Base-by-base conservation (phyloP, 1,284 basidiomycete genomes). In the Meira nashicola region DNA sequence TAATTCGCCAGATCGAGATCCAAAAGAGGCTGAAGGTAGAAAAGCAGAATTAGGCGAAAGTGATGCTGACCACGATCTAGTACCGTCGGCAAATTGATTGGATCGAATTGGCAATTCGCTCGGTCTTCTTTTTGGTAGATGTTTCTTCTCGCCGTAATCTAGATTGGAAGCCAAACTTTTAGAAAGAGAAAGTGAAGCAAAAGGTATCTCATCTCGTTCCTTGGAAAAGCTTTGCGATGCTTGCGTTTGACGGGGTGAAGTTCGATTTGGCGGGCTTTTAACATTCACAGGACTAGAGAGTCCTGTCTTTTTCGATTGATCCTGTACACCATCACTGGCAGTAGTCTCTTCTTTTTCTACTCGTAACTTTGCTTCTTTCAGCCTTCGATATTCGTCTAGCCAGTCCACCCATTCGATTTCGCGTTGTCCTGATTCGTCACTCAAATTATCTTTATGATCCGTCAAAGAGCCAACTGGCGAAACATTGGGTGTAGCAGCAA, bases 381-480 rank as follows among this genome's bases (percentile, higher is more conserved):
- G 81, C 58, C 80, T 78, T 55, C 82, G 81, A 69, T 84, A 84
- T 66, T 82, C 82, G 68, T 84, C 83, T 55, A 83, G 77, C 83
- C 83, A 84, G 65, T 84, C 83, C 33, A 84, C 82, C 83, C 83
- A 84, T 64, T 84, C 83, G 57, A 84, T 82, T 39, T 82, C 82
- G 10, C 76, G 73, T 10, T 40, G 17, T 2, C 53, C 43, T n/a
- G 43, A 25, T 50, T 28, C 39, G 23, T 55, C 25, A 11, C 10
- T 40, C 37, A 39, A 41, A 23, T 53, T 19, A 33, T 33, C 28
- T 33, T 33, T 33, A 4, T 33, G 28, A 33, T 33, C 28, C 28
- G 28, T 4, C 28, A 33, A 33, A 14, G 50, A 47, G 10, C 25
- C 54, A 49, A 39, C 41, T 28, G 39, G 41, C 14, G 54, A 55